Percentiles rank a stretch among this genome's conserved stretches.
Conservation (phyloP, 441 rosid genomes). For the Cnidoscolus chayamansa region DNA sequence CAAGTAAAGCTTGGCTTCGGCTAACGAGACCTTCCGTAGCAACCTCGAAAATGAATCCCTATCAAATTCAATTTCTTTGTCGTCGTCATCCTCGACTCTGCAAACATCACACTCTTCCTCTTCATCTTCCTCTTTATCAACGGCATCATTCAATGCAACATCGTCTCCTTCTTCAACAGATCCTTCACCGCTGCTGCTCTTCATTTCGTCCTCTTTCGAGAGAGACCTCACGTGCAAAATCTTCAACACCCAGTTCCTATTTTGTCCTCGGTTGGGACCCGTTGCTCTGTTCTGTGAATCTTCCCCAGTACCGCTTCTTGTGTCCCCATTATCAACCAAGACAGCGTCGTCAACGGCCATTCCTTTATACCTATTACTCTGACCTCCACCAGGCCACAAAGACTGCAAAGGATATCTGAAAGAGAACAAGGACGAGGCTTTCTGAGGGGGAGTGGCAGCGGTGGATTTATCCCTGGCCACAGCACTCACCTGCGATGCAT, state of each 20-base stretch:
- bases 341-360: slow-evolving; percentile 58
- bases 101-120: slow-evolving; percentile 47
- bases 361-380: slow-evolving; percentile 42
- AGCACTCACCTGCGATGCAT: slow-evolving; percentile 45
- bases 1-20: slow-evolving; percentile 72
- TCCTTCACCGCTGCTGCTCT: slow-evolving; percentile 15
- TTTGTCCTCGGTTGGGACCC: slow-evolving; percentile 32
- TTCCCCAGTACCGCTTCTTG: slow-evolving; percentile 21
- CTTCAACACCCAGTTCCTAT: slow-evolving; percentile 75
- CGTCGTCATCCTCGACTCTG: slow-evolving; percentile 37
- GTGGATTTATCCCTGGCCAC: slow-evolving; percentile 41
- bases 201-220: slow-evolving; percentile 41
- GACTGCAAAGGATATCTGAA: slow-evolving; percentile 60
- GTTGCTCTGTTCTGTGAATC: slow-evolving; percentile 23
- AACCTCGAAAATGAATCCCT: slow-evolving; percentile 64
- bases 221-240: slow-evolving; percentile 71
- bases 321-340: slow-evolving; percentile 44
- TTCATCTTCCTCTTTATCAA: slow-evolving; percentile 22
- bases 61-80: slow-evolving; percentile 44
- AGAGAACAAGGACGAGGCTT: slow-evolving; percentile 53
- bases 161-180: slow-evolving; percentile 13
- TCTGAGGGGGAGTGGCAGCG: slow-evolving; percentile 37
- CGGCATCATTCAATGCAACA: slow-evolving; percentile 6
- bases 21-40: slow-evolving; percentile 56
- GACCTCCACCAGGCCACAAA: slow-evolving; percentile 56